Evolutionary conservation across 2,329 filamentous ascomycete genomes (phyloP).

Genomic region (Penicillium sp.): DNA sequence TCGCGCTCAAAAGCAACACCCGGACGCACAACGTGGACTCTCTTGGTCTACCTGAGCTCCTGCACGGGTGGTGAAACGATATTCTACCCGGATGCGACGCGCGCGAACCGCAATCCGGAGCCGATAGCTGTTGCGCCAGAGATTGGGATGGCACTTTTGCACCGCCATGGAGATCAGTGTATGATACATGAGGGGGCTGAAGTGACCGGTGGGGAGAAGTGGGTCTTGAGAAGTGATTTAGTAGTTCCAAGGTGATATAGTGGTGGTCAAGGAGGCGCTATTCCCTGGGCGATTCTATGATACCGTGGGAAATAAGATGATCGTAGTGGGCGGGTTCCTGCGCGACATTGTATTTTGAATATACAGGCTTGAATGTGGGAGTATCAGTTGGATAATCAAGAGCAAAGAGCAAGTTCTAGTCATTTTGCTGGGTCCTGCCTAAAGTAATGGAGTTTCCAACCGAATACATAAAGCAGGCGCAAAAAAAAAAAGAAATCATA

Average conservation of each 20-base stretch:
- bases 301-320: background rate
- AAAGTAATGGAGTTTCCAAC: background rate
- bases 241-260: conserved; percentile 39
- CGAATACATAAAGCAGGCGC: conserved; percentile 2
- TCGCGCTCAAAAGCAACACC: conserved; percentile 37
- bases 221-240: conserved; percentile 83
- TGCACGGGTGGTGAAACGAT: conserved; percentile 86
- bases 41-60: conserved; percentile 83
- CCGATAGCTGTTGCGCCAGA: conserved; percentile 73
- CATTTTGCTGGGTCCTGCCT: conserved; percentile 16
- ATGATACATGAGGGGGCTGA: conserved; percentile 84
- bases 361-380: background rate
- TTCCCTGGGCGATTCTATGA: background rate
- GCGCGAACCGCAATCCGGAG: conserved; percentile 50
- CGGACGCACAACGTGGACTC: conserved; percentile 82
- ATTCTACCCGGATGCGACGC: conserved; percentile 70
- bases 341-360: background rate
- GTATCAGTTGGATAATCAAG: background rate
- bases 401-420: conserved; percentile 10
- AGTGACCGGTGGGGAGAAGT: conserved; percentile 79
- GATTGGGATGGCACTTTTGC: conserved; percentile 80
- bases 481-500: conserved; percentile 13
- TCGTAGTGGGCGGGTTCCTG: conserved; percentile 1
- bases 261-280: background rate
- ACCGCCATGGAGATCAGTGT: conserved; percentile 86